Evolutionary conservation across 2,329 filamentous ascomycete species (phyloP).

Genomic region (Hypoxylon sp.): DNA sequence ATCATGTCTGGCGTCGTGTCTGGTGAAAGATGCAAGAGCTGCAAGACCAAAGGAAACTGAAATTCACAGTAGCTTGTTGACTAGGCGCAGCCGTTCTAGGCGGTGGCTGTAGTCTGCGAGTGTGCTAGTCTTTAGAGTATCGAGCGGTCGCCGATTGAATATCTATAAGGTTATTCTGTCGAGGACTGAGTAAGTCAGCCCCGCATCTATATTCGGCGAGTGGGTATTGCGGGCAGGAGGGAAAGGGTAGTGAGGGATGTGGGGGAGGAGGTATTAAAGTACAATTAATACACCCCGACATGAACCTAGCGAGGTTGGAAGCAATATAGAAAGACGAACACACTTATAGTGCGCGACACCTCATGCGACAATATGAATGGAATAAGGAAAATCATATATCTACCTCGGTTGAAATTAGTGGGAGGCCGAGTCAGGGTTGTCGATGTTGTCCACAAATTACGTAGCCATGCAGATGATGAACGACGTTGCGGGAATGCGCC

Average conservation of each 20-base stretch:
- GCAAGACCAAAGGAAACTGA: neutral
- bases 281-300: constrained; percentile 25
- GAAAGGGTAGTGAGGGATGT: constrained; percentile 32
- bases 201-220: constrained; percentile 43
- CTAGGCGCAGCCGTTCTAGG: constrained; percentile 13
- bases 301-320: constrained; percentile 14
- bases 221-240: constrained; percentile 20
- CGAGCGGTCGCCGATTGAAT: constrained; percentile 38
- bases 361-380: constrained; percentile 9
- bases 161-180: constrained; percentile 39
- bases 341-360: neutral
- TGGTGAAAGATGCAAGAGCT: constrained; percentile 9
- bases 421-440: constrained; percentile 16
- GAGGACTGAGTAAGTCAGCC: constrained; percentile 47
- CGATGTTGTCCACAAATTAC: constrained; percentile 41
- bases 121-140: constrained; percentile 13
- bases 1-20: constrained; percentile 54
- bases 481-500: constrained; percentile 35
- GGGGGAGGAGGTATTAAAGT: constrained; percentile 30
- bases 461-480: constrained; percentile 42
- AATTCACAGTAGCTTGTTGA: neutral
- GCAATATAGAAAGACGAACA: neutral
- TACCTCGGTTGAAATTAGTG: constrained; percentile 36
- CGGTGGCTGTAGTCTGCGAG: constrained; percentile 30
- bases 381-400: constrained; percentile 14